Evolutionary conservation across 2,329 filamentous ascomycete genomes (phyloP).

Genomic region (Cordyceps militaris): DNA sequence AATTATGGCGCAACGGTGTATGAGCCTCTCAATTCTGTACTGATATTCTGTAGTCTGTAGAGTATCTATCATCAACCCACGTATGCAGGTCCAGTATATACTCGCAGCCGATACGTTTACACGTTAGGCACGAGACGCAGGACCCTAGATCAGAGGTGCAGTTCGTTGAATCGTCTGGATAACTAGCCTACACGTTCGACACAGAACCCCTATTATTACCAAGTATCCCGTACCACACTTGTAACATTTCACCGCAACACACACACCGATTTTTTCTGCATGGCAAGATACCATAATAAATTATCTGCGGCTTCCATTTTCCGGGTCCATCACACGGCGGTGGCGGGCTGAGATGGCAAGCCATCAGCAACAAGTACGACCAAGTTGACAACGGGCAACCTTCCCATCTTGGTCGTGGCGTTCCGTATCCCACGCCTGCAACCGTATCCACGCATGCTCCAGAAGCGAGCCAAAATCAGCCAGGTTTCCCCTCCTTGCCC

Average conservation of each 20-base stretch:
- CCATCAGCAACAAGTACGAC: slow-evolving; percentile 2
- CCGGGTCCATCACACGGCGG: neutral
- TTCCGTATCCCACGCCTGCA: neutral
- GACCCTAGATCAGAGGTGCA: neutral
- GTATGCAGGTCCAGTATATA: neutral
- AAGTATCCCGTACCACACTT: neutral
- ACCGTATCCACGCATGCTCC: neutral
- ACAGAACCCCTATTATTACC: neutral
- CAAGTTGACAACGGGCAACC: slow-evolving; percentile 4
- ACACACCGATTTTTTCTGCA: neutral
- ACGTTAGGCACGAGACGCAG: neutral
- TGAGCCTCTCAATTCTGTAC: neutral
- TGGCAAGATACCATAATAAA: neutral
- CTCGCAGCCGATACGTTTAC: neutral
- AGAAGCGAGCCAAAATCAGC: neutral
- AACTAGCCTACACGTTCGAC: neutral
- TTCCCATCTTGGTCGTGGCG: slow-evolving; percentile 6
- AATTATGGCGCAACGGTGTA: neutral
- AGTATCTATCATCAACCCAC: neutral
- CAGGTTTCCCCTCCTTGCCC: neutral
- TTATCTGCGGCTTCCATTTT: neutral
- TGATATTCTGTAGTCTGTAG: neutral
- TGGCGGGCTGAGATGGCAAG: neutral
- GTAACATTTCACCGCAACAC: neutral
- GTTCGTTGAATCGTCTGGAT: neutral